Base-by-base conservation (phyloP, 1,284 basidiomycete genomes). In the Takashimella tepidaria region DNA sequence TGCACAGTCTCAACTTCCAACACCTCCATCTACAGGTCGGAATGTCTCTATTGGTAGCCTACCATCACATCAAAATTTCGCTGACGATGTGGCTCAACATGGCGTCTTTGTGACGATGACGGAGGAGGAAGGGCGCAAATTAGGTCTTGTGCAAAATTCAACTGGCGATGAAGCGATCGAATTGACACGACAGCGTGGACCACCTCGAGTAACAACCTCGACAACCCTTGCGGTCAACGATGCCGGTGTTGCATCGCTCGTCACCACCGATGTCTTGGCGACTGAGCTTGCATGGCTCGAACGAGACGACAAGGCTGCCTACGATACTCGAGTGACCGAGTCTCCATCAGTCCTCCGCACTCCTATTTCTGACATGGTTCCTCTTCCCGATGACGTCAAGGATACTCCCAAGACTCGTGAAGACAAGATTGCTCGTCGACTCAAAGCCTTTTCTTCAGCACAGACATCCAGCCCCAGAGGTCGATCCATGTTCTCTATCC, bases 401-500 rank as follows among this genome's bases (percentile, higher is more conserved):
- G 66, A 69, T 26, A 58, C 64, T 0, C 66, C 68, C 1, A 51
- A 58, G n/a, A 60, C 63, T 1, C 56, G 61, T 46, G 67, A 55
- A 16, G 58, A 55, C 21, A 72, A 66, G 57, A 52, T 62, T 19
- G 50, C 50, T 20, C 55, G 57, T 26, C 53, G 70, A 11, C 57
- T 74, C 0, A 46, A 60, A 40, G 62, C 64, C 0, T 74, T 74
- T 53, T 58, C 55, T 40, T 27, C 50, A 6, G 53, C 64, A 1
- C 49, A 58, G 4, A 51, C 59, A 4, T 53, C 52, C 4, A 47
- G 57, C 1, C 50, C 54, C 20, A 50, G 53, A 5, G 58, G 61
- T 16, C 63, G 69, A 45, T 64, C 67, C 0, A 64, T 74, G 62
- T 61, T 70, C 41, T 68, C 65, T 27, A 71, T 69, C 21, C 61